Evolutionary conservation across 495 filamentous ascomycete species (phyloP), one percentile per base, ranked within the genome.

Genomic region (Neurospora hispaniola): DNA sequence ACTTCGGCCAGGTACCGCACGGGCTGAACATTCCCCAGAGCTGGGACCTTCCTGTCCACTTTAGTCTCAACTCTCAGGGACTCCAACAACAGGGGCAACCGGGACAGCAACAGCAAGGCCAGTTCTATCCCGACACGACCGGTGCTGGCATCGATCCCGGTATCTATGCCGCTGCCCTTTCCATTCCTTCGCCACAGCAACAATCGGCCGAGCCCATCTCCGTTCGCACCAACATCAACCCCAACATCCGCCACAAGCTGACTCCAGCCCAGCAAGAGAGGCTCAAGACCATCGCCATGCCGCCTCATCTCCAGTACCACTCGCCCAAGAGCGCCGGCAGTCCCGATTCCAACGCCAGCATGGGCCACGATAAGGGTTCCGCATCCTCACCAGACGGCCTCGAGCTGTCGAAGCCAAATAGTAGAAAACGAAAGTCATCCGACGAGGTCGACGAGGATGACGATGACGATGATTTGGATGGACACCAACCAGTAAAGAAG

Each of bases 401-500:
- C 12, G 84, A 81, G n/a, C 80, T 74, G 9, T 81, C 83, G 70
- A 88, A 89, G 71, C 78, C 82, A 69, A 80, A 80, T 75, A 82
- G 79, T 72, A 81, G 85, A 71, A 93, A 93, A 77, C 86, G 91
- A 42, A 93, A 93, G 81, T 87, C 86, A 3, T 89, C 89, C 2
- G 80, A 83, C 39, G 87, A 87, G 14, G 76, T 81, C 31, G 85
- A 87, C 42, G 79, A 81, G 7, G 84, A 83, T 4, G 81, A 85
- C 8, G 86, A 87, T 41, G 84, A 85, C 69, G 81, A 82, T 5
- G 85, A 85, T 12, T 82, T 84, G 35, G 86, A 85, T 8, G 88
- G 89, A 78, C 89, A 91, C 48, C 90, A 91, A 44, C 93, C 94
- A 2, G 87, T 93, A 11, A 97, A 97, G 85, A 97, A 97, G 84